Evolutionary conservation across 768 basidiomycete genomes (phyloP).

Genomic region (Amanita pseudoporphyria): DNA sequence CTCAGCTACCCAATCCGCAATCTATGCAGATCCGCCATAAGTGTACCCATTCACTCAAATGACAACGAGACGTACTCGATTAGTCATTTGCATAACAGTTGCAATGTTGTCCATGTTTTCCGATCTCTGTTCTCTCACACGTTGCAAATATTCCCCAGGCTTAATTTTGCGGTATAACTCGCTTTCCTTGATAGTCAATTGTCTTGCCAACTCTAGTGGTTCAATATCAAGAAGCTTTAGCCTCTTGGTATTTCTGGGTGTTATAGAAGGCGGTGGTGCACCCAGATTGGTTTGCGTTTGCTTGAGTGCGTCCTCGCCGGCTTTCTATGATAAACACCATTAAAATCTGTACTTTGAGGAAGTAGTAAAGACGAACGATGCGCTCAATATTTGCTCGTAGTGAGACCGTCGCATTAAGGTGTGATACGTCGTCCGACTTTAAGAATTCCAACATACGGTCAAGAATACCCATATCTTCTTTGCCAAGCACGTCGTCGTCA

Average conservation of each 20-base stretch:
- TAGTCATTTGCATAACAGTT: slow-evolving; percentile 79
- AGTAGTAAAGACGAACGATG: slow-evolving; percentile 42
- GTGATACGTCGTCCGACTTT: slow-evolving; percentile 50
- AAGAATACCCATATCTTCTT: slow-evolving; percentile 77
- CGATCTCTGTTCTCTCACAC: slow-evolving; percentile 65
- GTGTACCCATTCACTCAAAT: neutral
- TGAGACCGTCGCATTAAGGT: slow-evolving; percentile 64
- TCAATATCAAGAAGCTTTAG: slow-evolving; percentile 82
- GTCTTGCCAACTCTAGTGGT: slow-evolving; percentile 82
- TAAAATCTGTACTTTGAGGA: slow-evolving; percentile 6
- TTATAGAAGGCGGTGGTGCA: slow-evolving; percentile 66
- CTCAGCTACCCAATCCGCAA: slow-evolving; percentile 90
- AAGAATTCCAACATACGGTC: slow-evolving; percentile 78
- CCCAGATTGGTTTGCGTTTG: slow-evolving; percentile 44
- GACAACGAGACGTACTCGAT: slow-evolving; percentile 44
- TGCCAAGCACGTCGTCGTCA: slow-evolving; percentile 76
- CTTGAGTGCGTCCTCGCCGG: slow-evolving; percentile 51
- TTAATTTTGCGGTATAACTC: slow-evolving; percentile 80
- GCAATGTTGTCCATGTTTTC: slow-evolving; percentile 80
- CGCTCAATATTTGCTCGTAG: slow-evolving; percentile 69
- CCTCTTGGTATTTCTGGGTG: slow-evolving; percentile 62
- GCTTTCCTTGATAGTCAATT: slow-evolving; percentile 88
- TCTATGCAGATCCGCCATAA: slow-evolving; percentile 31
- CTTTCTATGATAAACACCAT: slow-evolving; percentile 21
- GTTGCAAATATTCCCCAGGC: slow-evolving; percentile 83